Percentiles rank a stretch among this genome's conserved stretches.
phyloP scores from a whole-genome alignment of 75 land plant genomes.

The Adiantum capillusveneris region DNA sequence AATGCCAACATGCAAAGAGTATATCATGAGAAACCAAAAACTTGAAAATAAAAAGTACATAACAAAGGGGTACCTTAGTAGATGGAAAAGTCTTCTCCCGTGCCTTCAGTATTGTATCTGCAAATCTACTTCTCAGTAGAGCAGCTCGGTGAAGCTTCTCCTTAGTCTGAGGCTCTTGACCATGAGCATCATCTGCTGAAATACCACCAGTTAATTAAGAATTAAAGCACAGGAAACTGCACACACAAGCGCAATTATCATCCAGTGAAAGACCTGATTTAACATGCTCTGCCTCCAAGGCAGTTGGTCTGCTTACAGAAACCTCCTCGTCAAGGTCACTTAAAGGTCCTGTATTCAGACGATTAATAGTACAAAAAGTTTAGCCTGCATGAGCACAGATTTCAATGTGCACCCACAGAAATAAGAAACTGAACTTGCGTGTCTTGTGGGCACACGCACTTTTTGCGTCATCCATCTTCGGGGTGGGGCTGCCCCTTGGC shows the following conservation, averaged over 20 bases:
- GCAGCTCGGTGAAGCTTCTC: constrained; percentile 48
- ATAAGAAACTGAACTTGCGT: background rate
- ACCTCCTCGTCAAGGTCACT: constrained; percentile 27
- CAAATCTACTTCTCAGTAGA: constrained; percentile 72
- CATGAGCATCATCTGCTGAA: too few species aligned
- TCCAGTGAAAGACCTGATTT: too few species aligned
- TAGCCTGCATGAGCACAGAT: background rate
- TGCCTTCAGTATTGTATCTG: constrained; percentile 87
- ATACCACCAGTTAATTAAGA: too few species aligned
- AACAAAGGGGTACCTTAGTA: background rate
- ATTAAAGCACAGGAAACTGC: too few species aligned
- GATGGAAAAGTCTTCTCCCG: constrained; percentile 55
- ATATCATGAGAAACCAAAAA: too few species aligned
- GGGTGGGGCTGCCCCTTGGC: constrained; percentile 23
- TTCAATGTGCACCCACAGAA: constrained; percentile 5
- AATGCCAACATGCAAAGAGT: too few species aligned
- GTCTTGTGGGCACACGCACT: constrained; percentile 9
- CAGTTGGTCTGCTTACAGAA: too few species aligned
- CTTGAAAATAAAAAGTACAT: too few species aligned
- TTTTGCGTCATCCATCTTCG: constrained; percentile 39
- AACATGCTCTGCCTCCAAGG: too few species aligned
- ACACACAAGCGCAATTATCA: too few species aligned
- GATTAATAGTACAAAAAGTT: background rate
- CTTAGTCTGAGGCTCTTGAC: too few species aligned
- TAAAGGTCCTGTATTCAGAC: constrained; percentile 23